Evolutionary conservation across 495 filamentous ascomycete species (phyloP), one percentile per base, ranked within the genome.

Genomic region (Cryomyces minteri): DNA sequence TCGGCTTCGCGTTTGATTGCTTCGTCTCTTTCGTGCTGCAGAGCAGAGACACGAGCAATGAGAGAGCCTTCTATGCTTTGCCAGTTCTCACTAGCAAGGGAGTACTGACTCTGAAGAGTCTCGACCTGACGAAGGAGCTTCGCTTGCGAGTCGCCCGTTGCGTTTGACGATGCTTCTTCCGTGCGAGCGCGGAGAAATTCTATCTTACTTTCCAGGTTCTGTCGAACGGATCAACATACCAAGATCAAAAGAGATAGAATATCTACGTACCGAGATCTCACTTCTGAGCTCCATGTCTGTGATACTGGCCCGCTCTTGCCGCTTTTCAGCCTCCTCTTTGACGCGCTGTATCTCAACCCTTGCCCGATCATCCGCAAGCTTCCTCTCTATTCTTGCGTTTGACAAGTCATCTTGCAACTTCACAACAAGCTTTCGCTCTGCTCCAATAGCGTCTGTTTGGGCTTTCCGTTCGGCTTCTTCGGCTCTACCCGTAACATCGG

Each of bases 11-110:
- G 78, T 50, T 78, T 77, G n/a, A 74, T 62, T 29, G 80, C 67
- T 49, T 96, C 88, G 54, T 96, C 88, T 39, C 87, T 67, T 54
- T 99, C 92, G 55, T 79, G 86, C 57, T 99, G 90, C 7, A 94
- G 65, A 44, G 65, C 77, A 1, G 75, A 68, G 30, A 92, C 68
- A 40, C 86, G 70, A 18, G 80, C 70, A 33, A 84, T 69, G 40
- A 96, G 62, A 0, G 82, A 87, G 9, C 82, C 73, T 52, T 99
- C 88, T 40, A 96, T 82, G 0, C 86, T 83, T 48, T 95, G 87
- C 92, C 92, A 99, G 58, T 96, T 99, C 53, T 93, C 87, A 49
- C 83, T 88, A 3, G 92, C 90, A 43, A 86, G 76, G 0, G 85
- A 79, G 60, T 99, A 93, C 61, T 99, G 92, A 4, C 82, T 88